Evolutionary conservation across 179 eudicot species (phyloP).

Genomic region (Silene noctiflora): DNA sequence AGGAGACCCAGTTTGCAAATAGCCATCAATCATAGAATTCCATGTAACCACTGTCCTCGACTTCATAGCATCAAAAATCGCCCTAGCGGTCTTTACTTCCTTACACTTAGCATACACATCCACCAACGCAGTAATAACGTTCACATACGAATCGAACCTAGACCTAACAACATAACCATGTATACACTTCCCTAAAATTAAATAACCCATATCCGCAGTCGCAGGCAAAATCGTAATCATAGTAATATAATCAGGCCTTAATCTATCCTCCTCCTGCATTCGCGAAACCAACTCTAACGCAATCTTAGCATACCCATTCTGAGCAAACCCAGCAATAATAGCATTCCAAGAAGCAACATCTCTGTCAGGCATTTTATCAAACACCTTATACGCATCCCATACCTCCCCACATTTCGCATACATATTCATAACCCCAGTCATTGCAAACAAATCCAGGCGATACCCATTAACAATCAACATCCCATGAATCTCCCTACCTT

Average conservation of each 20-base stretch:
- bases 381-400: slow-evolving; percentile 63
- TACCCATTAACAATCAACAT: slow-evolving; percentile 38
- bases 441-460: slow-evolving; percentile 44
- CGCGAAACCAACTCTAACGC: slow-evolving; percentile 44
- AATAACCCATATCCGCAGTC: slow-evolving; percentile 45
- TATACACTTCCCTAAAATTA: slow-evolving; percentile 45
- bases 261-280: slow-evolving; percentile 50
- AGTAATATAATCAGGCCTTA: slow-evolving; percentile 48
- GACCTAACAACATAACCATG: slow-evolving; percentile 58
- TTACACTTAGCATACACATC: slow-evolving; percentile 71
- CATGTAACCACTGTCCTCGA: slow-evolving; percentile 55
- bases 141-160: slow-evolving; percentile 43
- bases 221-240: slow-evolving; percentile 56
- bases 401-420: slow-evolving; percentile 58
- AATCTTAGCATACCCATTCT: slow-evolving; percentile 57
- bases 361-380: slow-evolving; percentile 59
- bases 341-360: slow-evolving; percentile 71
- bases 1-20: slow-evolving; percentile 48
- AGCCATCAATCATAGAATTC: slow-evolving; percentile 76
- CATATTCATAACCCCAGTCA: slow-evolving; percentile 59
- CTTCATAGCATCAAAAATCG: slow-evolving; percentile 48
- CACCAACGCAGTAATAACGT: slow-evolving; percentile 56
- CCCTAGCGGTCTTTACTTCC: slow-evolving; percentile 41
- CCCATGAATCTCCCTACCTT: slow-evolving; percentile 58
- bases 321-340: slow-evolving; percentile 56